These are phyloP conservation scores for Pythium aquatile DNA, from an alignment of 352 stramenopile genomes.

Conservation along the genomic window DNA sequence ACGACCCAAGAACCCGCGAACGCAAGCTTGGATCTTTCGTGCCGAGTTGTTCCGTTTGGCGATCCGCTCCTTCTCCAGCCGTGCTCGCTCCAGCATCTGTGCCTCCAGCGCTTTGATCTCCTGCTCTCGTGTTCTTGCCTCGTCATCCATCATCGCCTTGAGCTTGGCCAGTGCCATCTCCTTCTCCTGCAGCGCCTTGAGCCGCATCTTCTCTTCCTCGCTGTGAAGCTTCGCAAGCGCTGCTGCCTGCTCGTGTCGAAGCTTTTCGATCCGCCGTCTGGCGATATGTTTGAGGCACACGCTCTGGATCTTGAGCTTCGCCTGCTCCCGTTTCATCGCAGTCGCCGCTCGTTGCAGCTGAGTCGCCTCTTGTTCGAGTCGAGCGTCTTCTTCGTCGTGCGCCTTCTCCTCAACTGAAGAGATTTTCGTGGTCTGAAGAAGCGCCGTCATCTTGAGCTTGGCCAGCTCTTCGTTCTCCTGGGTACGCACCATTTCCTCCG, in stretches of 20 bases:
- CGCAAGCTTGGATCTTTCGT: conserved; percentile 53
- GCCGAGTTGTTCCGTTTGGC: conserved; percentile 47
- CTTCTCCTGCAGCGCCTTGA: conserved; percentile 63
- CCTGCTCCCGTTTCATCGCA: conserved; percentile 50
- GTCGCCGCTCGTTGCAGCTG: conserved; percentile 41
- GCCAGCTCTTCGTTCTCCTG: conserved; percentile 67
- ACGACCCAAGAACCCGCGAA: conserved; percentile 57
- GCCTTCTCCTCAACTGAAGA: conserved; percentile 13
- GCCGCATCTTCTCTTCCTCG: conserved; percentile 52
- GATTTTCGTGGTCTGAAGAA: conserved; percentile 36
- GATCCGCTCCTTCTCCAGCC: conserved; percentile 62
- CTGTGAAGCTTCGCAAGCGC: conserved; percentile 54
- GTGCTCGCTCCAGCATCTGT: conserved; percentile 72
- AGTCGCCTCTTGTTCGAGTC: conserved; percentile 41
- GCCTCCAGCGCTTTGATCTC: conserved; percentile 70
- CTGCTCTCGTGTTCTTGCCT: conserved; percentile 56
- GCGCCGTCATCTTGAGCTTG: conserved; percentile 44
- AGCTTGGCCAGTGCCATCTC: conserved; percentile 63
- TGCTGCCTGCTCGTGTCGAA: conserved; percentile 47
- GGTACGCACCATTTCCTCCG: conserved; percentile 44
- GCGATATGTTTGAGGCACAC: conserved; percentile 56
- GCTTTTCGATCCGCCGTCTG: conserved; percentile 37
- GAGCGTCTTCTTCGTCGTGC: conserved; percentile 29
- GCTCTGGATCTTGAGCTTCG: conserved; percentile 61
- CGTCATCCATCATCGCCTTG: conserved; percentile 72